Base-by-base conservation (phyloP, 495 filamentous ascomycete species). In the Xeromyces bisporus region DNA sequence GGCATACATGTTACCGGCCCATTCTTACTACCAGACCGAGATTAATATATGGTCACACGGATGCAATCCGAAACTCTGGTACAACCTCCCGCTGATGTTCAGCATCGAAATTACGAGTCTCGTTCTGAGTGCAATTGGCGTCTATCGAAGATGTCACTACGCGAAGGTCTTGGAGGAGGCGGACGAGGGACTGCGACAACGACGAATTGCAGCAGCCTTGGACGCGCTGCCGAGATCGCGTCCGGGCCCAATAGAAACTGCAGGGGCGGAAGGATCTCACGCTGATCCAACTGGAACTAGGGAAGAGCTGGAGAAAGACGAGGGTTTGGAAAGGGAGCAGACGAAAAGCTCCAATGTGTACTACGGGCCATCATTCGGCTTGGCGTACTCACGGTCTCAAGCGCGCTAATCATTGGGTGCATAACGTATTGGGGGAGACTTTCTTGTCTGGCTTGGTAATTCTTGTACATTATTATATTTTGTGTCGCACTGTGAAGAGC, bases 11-110 rank as follows among this genome's bases (percentile, higher is more conserved):
- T 25, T 71, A 3, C 67, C 67, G 0, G 56, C 63, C 3, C 62
- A 67, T 29, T 42, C 46, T 12, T 40, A 60, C 4, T 71, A 56
- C 34, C 43, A 61, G 11, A 28, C 57, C 0, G 43, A 69, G 12
- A 38, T 52, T 0, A 58, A 66, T 28, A 60, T 64, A 28, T 70
- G 66, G 66, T 59, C 55, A 0, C 32, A 46, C 0, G 64, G 63
- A 0, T 67, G 64, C 45, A 63, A 66, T 17, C 56, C 55, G 1
- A 41, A 56, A 27, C 44, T 66, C 1, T 18, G 45, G 30, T 50
- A 48, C 25, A 48, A 58, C 0, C 46, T 69, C 3, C 62, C 65
- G 1, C 43, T 62, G 5, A 33, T 67, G 12, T 66, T 67, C 32
- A 40, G 42, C 0, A 56, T 38, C 34, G 58, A 66, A 31, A 9